These are phyloP conservation scores for Suillus lakei DNA, from an alignment of 768 basidiomycete species.

Conservation along the genomic window DNA sequence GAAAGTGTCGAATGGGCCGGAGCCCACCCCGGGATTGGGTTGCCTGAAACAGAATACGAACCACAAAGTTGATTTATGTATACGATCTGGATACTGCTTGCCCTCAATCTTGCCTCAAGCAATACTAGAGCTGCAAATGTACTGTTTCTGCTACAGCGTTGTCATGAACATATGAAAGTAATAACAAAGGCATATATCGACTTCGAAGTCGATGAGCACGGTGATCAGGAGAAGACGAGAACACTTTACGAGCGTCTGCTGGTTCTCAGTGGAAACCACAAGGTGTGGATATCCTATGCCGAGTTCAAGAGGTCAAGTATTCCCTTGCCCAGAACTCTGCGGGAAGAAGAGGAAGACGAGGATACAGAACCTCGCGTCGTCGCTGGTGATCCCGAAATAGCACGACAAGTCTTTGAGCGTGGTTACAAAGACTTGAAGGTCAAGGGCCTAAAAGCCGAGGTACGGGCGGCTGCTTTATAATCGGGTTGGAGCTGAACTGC, in stretches of 20 bases:
- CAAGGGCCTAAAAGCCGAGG: constrained; percentile 87
- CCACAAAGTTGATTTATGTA: too few species aligned
- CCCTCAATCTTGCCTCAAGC: not conserved
- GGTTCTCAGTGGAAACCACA: constrained; percentile 86
- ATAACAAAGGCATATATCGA: constrained; percentile 98
- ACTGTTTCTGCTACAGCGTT: too few species aligned
- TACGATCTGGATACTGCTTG: too few species aligned
- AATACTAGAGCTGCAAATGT: not conserved
- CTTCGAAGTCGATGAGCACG: constrained; percentile 88
- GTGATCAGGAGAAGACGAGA: constrained; percentile 84
- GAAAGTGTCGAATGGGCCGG: not conserved
- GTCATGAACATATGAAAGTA: too few species aligned
- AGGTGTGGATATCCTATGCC: constrained; percentile 98
- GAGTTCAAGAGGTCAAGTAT: constrained; percentile 86
- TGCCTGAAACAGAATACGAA: not conserved
- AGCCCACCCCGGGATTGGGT: not conserved
- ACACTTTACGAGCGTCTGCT: constrained; percentile 90
- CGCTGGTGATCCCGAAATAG: constrained; percentile 70
- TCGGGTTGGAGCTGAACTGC: constrained; percentile 1
- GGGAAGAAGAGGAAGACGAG: constrained; percentile 71
- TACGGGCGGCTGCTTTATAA: constrained; percentile 37
- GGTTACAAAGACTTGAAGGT: constrained; percentile 83
- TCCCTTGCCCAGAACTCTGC: constrained; percentile 61
- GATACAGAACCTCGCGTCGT: constrained; percentile 56
- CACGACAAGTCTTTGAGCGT: constrained; percentile 81